phyloP scores from a whole-genome alignment of 441 rosid species.

The Arabidopsis hybrid region DNA sequence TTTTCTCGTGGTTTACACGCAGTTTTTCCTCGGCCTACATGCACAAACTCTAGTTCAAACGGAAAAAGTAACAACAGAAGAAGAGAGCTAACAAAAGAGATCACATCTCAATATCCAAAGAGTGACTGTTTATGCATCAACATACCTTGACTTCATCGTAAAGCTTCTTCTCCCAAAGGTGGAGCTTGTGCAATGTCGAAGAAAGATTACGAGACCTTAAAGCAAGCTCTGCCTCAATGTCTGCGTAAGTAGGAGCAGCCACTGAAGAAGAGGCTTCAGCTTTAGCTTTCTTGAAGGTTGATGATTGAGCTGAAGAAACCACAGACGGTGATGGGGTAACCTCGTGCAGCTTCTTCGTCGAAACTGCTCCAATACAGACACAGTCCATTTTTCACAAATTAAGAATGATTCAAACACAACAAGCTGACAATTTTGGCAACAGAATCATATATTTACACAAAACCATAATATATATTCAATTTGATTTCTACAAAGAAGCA shows the following conservation, averaged over 20 bases:
- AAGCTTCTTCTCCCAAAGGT: constrained; percentile 96
- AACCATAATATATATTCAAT: background rate
- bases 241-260: constrained; percentile 53
- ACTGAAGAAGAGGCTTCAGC: constrained; percentile 61
- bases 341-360: constrained; percentile 65
- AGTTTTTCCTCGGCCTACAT: constrained; percentile 87
- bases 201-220: constrained; percentile 77
- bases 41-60: constrained; percentile 11
- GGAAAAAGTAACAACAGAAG: constrained; percentile 9
- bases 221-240: constrained; percentile 68
- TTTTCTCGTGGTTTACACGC: constrained; percentile 76
- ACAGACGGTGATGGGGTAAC: constrained; percentile 59
- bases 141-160: constrained; percentile 88
- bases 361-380: constrained; percentile 55
- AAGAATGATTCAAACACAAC: background rate
- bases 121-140: background rate
- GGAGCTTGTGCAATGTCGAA: constrained; percentile 83
- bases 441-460: background rate
- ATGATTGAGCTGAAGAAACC: constrained; percentile 59
- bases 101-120: background rate
- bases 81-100: background rate
- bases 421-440: background rate
- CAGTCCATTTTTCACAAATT: constrained; percentile 9
- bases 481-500: background rate
- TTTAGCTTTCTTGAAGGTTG: constrained; percentile 51